Percentiles rank a stretch among this genome's conserved stretches.
phyloP scores from a whole-genome alignment of 495 filamentous ascomycete species.

The Tuber umbilicatum region DNA sequence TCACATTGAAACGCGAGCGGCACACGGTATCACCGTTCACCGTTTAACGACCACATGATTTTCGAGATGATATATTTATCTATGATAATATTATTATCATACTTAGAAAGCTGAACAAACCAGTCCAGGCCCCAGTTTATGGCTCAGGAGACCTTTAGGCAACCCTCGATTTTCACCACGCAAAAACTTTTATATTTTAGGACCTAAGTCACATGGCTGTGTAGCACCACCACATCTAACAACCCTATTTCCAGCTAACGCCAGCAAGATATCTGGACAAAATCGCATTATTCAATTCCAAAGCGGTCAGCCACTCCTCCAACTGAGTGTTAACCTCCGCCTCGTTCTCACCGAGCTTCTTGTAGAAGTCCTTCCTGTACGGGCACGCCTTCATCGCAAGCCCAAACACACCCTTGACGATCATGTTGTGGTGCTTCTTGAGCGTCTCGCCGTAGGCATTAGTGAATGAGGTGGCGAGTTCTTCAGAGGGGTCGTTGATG shows the following conservation, averaged over 20 bases:
- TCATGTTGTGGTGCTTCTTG: conserved; percentile 79
- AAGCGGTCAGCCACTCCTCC: conserved; percentile 60
- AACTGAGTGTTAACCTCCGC: conserved; percentile 57
- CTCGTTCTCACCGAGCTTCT: conserved; percentile 67
- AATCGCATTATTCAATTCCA: conserved; percentile 68
- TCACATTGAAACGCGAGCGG: not conserved
- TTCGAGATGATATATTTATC: not conserved
- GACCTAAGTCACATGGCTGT: not conserved
- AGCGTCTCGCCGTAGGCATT: conserved; percentile 75
- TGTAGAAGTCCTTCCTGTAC: conserved; percentile 84
- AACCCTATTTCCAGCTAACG: conserved; percentile 11
- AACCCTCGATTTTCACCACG: not conserved
- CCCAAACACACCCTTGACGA: conserved; percentile 82
- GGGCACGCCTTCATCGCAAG: conserved; percentile 88
- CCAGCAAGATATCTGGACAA: conserved; percentile 62
- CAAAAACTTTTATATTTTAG: not conserved
- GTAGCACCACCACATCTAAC: conserved; percentile 8
- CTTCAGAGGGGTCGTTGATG: conserved; percentile 56
- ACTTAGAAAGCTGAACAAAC: not conserved
- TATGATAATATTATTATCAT: too few species aligned
- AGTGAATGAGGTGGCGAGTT: conserved; percentile 82
- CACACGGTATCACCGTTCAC: not conserved
- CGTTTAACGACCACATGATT: not conserved
- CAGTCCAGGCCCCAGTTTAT: not conserved
- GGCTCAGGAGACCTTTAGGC: not conserved